Evolutionary conservation across 2,329 filamentous ascomycete species (phyloP).

Genomic region (Nemania sp.): DNA sequence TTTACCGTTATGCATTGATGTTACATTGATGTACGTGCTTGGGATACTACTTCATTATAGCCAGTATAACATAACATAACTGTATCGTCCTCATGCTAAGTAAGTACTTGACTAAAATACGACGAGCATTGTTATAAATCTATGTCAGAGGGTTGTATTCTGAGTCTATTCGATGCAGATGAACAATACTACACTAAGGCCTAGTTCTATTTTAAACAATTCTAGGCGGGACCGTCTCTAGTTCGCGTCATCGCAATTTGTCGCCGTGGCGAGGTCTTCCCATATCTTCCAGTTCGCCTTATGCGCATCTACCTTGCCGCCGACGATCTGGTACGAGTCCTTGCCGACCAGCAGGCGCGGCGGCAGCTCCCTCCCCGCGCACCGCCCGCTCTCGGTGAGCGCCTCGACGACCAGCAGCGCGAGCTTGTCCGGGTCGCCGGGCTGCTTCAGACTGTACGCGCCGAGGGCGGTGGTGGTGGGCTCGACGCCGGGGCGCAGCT

Average conservation of each 20-base stretch:
- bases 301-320: background rate
- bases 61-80: too few species aligned
- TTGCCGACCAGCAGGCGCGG: conserved; percentile 11
- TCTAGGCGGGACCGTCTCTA: background rate
- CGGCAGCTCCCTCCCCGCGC: conserved; percentile 3
- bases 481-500: conserved; percentile 13
- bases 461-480: conserved; percentile 29
- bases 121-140: too few species aligned
- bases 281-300: conserved; percentile 6
- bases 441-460: conserved; percentile 41
- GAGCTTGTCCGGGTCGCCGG: conserved; percentile 47
- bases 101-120: too few species aligned
- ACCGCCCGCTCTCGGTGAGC: conserved; percentile 39
- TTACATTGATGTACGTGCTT: too few species aligned
- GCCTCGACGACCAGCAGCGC: conserved; percentile 46
- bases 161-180: too few species aligned
- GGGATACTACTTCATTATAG: too few species aligned
- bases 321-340: conserved; percentile 16
- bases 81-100: too few species aligned
- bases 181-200: too few species aligned
- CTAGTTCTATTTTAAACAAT: too few species aligned
- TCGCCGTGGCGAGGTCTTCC: conserved; percentile 8
- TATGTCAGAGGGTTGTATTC: too few species aligned
- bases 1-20: too few species aligned
- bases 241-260: conserved; percentile 4